Base-by-base conservation (phyloP, 768 basidiomycete genomes). In the Pholiota molesta region DNA sequence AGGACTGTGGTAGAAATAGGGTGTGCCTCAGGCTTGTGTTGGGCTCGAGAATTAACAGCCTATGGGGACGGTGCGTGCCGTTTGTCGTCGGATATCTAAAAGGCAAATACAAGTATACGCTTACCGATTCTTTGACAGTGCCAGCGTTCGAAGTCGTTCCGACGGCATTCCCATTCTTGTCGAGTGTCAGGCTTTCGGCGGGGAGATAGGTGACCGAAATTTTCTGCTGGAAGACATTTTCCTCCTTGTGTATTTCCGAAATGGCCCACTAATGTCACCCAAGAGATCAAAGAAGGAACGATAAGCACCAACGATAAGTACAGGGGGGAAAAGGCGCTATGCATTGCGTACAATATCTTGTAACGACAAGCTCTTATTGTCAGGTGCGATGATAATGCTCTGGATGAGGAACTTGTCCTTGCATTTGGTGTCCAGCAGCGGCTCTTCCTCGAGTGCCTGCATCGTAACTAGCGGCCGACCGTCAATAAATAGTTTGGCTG, bases 401-500 rank as follows among this genome's bases (percentile, higher is more conserved):
- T 98, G 97, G 56, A 99, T 94, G 60, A 99, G 83, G 76, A 99
- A 99, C 81, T 99, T 99, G 86, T 99, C 97, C 75, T 96, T 95
- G 89, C 97, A 99, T 80, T 98, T 98, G 31, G 86, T 78, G 61
- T 87, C 88, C 65, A 89, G 73, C n/a, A 95, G 90, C 1, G 97
- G 97, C 65, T 99, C 97, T 66, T 95, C 93, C 73, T 89, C 91
- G 84, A 99, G 92, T 3, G 96, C 91, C 73, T 99, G 97, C 33
- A 99, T 82, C 84, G 98, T 94, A 56, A 99, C 97, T 98, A 14
- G 5, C 11, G 29, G 29, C n/a, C 29, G 17, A 23, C 8, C 3
- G n/a, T 26, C 21, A 59, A 45, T 37, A 17, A 4, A 39, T 51
- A 16, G 31, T 5, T 51, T 8, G 5, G 11, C 16, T 3, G 28